These are phyloP conservation scores for Heliosperma pusillum DNA, from an alignment of 148 eudicot genomes.

Conservation along the genomic window DNA sequence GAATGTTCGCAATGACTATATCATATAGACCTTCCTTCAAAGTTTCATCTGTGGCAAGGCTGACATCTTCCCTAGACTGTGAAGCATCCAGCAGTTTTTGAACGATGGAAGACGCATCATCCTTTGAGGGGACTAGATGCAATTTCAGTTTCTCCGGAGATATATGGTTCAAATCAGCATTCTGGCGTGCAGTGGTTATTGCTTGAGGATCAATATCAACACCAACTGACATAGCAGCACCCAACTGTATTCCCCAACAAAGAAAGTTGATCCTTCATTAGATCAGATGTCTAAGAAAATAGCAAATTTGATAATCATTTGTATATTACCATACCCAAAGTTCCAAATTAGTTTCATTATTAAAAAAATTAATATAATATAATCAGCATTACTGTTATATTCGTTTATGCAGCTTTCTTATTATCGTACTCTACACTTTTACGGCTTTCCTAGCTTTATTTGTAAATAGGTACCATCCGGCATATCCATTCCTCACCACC, in stretches of 20 bases:
- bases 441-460: too few species aligned
- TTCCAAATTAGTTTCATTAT: too few species aligned
- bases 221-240: conserved; percentile 75
- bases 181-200: conserved; percentile 68
- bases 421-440: too few species aligned
- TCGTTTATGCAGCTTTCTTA: too few species aligned
- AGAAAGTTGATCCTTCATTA: background rate
- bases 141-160: conserved; percentile 55
- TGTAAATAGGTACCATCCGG: too few species aligned
- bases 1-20: conserved; percentile 77
- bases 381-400: too few species aligned
- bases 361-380: too few species aligned
- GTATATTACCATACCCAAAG: too few species aligned
- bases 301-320: background rate
- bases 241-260: conserved; percentile 51
- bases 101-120: conserved; percentile 27
- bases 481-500: too few species aligned
- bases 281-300: too few species aligned
- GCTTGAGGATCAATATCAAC: conserved; percentile 88
- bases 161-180: conserved; percentile 75
- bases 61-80: conserved; percentile 15
- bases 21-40: conserved; percentile 47
- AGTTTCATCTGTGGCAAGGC: conserved; percentile 21
- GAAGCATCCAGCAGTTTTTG: conserved; percentile 18
- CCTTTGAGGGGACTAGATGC: conserved; percentile 46